Percentiles rank a stretch among this genome's conserved stretches.
Evolutionary conservation across 1,284 basidiomycete species (phyloP).

Genomic region (Ceratobasidium theobromae): DNA sequence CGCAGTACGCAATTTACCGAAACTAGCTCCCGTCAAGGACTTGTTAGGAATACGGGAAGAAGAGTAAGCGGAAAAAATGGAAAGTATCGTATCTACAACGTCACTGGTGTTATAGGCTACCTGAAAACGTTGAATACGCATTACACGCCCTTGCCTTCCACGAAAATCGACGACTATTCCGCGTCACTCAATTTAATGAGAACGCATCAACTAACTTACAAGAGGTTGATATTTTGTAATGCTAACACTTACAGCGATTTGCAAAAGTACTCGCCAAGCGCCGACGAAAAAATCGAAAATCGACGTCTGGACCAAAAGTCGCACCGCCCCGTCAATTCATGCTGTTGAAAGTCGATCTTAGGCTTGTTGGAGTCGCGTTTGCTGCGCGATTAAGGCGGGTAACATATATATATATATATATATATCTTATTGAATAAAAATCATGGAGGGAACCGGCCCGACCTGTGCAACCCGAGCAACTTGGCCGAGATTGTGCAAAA

Average conservation of each 20-base stretch:
- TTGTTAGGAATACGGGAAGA: background rate
- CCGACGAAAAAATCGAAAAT: too few species aligned
- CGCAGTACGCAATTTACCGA: background rate
- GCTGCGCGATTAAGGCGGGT: too few species aligned
- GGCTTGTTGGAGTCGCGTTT: too few species aligned
- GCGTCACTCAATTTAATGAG: constrained; percentile 3
- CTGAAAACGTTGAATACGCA: constrained; percentile 20
- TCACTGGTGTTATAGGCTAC: background rate
- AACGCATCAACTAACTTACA: background rate
- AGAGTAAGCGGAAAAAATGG: background rate
- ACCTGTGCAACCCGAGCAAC: too few species aligned
- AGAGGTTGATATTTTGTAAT: background rate
- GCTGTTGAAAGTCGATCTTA: too few species aligned
- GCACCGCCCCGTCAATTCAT: too few species aligned
- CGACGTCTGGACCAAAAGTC: too few species aligned
- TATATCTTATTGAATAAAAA: too few species aligned
- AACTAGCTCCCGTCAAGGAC: background rate
- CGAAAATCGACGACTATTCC: constrained; percentile 26
- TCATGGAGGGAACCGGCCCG: too few species aligned
- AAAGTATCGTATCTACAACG: background rate
- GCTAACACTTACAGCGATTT: background rate
- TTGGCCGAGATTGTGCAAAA: too few species aligned
- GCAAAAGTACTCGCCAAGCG: too few species aligned
- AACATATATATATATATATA: too few species aligned
- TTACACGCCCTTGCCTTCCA: constrained; percentile 31